These are phyloP conservation scores for Penicillium thymicola DNA, from an alignment of 2,329 filamentous ascomycete species.

Conservation along the genomic window DNA sequence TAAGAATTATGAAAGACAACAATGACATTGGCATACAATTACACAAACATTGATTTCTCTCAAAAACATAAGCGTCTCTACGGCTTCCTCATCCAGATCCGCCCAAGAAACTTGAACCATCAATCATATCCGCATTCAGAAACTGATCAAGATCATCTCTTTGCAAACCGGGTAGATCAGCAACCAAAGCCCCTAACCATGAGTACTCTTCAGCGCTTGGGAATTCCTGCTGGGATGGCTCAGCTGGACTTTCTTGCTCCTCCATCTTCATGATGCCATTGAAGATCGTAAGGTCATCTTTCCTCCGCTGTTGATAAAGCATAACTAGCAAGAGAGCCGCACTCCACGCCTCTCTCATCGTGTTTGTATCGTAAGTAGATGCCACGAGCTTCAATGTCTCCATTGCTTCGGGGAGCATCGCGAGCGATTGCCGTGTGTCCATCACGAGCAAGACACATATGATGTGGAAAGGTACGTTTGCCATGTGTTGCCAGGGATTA, in stretches of 20 bases:
- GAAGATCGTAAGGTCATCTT: constrained; percentile 33
- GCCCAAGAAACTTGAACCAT: constrained; percentile 7
- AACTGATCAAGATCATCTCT: constrained; percentile 43
- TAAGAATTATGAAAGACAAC: neutral
- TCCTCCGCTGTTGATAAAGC: constrained; percentile 49
- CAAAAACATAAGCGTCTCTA: neutral
- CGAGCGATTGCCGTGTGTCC: constrained; percentile 49
- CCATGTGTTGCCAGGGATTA: constrained; percentile 57
- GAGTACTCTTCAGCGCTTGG: constrained; percentile 31
- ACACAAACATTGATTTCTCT: neutral
- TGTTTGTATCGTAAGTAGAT: constrained; percentile 44
- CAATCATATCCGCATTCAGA: constrained; percentile 30
- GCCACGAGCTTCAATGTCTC: constrained; percentile 43
- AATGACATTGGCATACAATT: neutral
- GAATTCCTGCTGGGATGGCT: constrained; percentile 9
- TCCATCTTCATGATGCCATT: constrained; percentile 32
- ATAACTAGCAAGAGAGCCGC: constrained; percentile 52
- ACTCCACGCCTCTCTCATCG: constrained; percentile 51
- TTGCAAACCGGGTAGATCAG: constrained; percentile 42
- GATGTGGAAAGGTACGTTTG: constrained; percentile 58
- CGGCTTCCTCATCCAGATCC: neutral
- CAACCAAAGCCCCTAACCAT: constrained; percentile 42
- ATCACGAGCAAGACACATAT: constrained; percentile 55
- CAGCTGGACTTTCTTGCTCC: constrained; percentile 7
- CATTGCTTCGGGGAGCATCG: constrained; percentile 51